Evolutionary conservation across 208 protist genomes (phyloP), one percentile per base, ranked within the genome.

Genomic region (Porcisia deanei): DNA sequence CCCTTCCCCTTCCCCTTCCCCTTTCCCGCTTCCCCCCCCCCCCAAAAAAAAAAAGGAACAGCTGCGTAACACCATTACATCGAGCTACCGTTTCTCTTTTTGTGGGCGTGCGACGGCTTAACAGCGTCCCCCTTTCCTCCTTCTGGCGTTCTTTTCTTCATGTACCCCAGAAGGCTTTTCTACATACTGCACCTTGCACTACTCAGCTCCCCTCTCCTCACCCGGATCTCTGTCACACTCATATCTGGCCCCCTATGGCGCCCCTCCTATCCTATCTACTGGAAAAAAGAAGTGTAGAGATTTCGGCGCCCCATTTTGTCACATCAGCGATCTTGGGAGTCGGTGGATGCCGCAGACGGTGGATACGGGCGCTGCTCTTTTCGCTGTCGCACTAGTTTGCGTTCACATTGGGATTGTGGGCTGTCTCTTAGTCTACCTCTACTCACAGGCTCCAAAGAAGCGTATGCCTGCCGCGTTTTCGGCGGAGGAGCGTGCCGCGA

Each of bases 331-430:
- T 57, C 8, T 39, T 7, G 34, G 9, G 22, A 4, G 5, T 59
- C 37, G 8, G 30, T 12, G 18, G 39, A 86, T 81, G 66, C 16
- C 6, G 34, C 47, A 79, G 5, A 72, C 66, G 1, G 22, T 82
- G 30, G 75, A 78, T 25, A 82, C 73, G 4, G 63, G 63, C 25
- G 79, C 81, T 14, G 61, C 71, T 16, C 14, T 82, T 3, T 54
- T 86, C 30, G 83, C 77, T 3, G 65, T 53, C 14, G 73, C 55
- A 1, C 58, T 89, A 0, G 79, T 83, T 1, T 9, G 80, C 9
- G 12, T 76, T 1, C 85, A 89, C 75, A 64, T 89, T 37, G 12
- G 76, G 5, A 16, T 87, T 7, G 65, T 87, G 0, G 77, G 49
- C 9, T 69, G 58, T 0, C 69, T 85, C 20, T 79, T 89, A 69